phyloP scores from a whole-genome alignment of 164 flowering plant genomes.

The Piper longum region DNA sequence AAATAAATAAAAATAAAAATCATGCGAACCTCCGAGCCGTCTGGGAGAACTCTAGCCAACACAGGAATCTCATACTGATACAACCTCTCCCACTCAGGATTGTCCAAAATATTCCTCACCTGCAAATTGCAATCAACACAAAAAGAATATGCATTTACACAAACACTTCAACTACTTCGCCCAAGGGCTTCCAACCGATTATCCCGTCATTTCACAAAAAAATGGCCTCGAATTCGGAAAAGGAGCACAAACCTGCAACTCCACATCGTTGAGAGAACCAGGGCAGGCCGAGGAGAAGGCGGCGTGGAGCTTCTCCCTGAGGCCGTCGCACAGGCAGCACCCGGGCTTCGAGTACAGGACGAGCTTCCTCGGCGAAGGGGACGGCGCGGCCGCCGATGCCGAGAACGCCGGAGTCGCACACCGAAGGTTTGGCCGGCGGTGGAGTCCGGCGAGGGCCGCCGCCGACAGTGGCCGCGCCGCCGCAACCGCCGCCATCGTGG shows the following conservation, averaged over 20 bases:
- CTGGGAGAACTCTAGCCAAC: slow-evolving; percentile 60
- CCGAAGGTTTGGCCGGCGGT: neutral
- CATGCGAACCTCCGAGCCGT: slow-evolving; percentile 72
- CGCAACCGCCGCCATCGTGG: neutral
- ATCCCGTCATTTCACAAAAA: too few species aligned
- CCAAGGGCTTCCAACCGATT: too few species aligned
- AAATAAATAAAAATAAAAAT: neutral
- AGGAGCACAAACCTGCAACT: slow-evolving; percentile 37
- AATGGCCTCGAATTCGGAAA: neutral
- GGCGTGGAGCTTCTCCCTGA: slow-evolving; percentile 77
- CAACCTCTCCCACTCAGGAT: slow-evolving; percentile 76
- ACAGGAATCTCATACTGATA: slow-evolving; percentile 95
- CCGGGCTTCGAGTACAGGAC: slow-evolving; percentile 82
- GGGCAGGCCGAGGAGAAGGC: slow-evolving; percentile 55
- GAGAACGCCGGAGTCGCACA: neutral
- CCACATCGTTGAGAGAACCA: slow-evolving; percentile 57
- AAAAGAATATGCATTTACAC: slow-evolving; percentile 2
- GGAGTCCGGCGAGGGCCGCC: neutral
- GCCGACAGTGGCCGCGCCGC: neutral
- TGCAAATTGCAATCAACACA: slow-evolving; percentile 10
- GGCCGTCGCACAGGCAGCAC: slow-evolving; percentile 96
- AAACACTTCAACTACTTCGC: neutral
- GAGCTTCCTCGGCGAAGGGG: slow-evolving; percentile 22
- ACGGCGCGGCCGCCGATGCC: neutral
- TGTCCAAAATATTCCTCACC: slow-evolving; percentile 76